phyloP scores from a whole-genome alignment of 2,329 filamentous ascomycete genomes.

The Fusarium pseudoanthophilum region DNA sequence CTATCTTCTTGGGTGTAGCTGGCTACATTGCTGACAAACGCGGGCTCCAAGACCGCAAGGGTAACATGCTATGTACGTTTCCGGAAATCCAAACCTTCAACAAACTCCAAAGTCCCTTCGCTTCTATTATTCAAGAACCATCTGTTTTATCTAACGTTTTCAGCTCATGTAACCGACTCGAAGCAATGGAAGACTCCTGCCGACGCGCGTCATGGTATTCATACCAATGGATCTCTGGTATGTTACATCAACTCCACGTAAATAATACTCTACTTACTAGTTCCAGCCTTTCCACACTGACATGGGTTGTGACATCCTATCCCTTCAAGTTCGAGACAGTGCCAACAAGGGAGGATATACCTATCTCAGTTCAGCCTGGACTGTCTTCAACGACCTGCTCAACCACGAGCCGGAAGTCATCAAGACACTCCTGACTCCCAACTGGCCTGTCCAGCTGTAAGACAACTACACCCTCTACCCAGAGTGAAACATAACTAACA shows the following conservation, averaged over 20 bases:
- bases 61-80: slow-evolving; percentile 58
- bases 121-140: not conserved
- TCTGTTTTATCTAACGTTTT: slow-evolving; percentile 17
- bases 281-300: slow-evolving; percentile 61
- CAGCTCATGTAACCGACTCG: slow-evolving; percentile 61
- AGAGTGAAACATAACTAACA: slow-evolving; percentile 24
- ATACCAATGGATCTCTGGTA: slow-evolving; percentile 59
- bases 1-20: slow-evolving; percentile 66
- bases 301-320: slow-evolving; percentile 62
- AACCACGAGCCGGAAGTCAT: slow-evolving; percentile 52
- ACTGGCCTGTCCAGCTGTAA: slow-evolving; percentile 63
- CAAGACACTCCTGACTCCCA: slow-evolving; percentile 50
- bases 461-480: slow-evolving; percentile 39
- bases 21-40: slow-evolving; percentile 66
- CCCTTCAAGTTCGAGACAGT: slow-evolving; percentile 58
- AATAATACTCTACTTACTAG: slow-evolving; percentile 6
- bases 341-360: slow-evolving; percentile 58
- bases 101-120: not conserved
- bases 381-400: slow-evolving; percentile 57
- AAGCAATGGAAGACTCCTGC: slow-evolving; percentile 57
- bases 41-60: slow-evolving; percentile 61
- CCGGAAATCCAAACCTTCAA: not conserved
- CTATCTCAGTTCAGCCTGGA: slow-evolving; percentile 56
- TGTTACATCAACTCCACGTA: slow-evolving; percentile 22
- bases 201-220: slow-evolving; percentile 60